Evolutionary conservation across 2,329 filamentous ascomycete species (phyloP), one percentile per base, ranked within the genome.

Genomic region (Zymoseptoria brevis): DNA sequence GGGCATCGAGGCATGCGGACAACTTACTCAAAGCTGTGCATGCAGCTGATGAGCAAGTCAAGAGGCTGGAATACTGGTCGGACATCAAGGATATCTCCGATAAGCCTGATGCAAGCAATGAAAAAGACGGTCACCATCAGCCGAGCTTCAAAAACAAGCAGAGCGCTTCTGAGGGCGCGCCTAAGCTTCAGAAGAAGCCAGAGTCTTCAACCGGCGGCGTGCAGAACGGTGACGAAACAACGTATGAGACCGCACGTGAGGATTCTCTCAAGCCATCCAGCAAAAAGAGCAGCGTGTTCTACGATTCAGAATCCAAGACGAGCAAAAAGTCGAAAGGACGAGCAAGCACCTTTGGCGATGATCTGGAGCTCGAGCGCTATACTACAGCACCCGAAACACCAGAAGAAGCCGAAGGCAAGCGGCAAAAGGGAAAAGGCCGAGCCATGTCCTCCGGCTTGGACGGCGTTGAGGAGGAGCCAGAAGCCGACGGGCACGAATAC

Each of bases 31-130:
- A 82, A 24, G 90, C 92, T 1, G 80, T 90, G 11, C 80, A 86
- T 62, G 87, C 89, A 53, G 90, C 90, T 1, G 88, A 93, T 63
- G 85, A 87, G 66, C 89, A 96, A 69, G 87, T 96, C 54, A 86
- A 86, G 59, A 86, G 82, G 60, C 77, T 96, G 6, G 90, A 95
- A 55, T 95, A 91, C 71, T 96, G 93, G 87, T 92, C 88, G 69
- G 89, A 96, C 70, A 75, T 79, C 56, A 75, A 79, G 50, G 75
- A 72, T 49, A 68, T 80, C 35, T 71, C 71, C 16, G 61, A 61
- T 19, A 35, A 59, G 11, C 48, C 61, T 19, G 48, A 70, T n/a
- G 55, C 54, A 19, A 24, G 54, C 29, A 59, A 62, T 24, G 55
- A 50, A 13, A 57, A 59, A 21, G 57, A 56, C 19, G 48, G 45